Evolutionary conservation across 2,329 filamentous ascomycete genomes (phyloP), one percentile per base, ranked within the genome.

Genomic region (Exophiala sideris): DNA sequence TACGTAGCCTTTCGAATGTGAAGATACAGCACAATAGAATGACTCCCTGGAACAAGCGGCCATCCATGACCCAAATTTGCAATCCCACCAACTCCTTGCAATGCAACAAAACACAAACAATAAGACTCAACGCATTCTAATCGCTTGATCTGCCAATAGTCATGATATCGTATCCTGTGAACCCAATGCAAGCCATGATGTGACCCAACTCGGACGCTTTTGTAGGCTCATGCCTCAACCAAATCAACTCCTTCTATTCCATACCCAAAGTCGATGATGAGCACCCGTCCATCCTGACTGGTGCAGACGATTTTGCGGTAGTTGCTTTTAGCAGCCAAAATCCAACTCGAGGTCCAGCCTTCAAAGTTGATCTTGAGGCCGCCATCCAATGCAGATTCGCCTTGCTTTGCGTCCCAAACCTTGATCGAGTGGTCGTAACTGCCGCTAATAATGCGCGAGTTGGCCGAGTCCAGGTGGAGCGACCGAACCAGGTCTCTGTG

Each of bases 261-360:
- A 65, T 80, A 81, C 12, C 83, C 94, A 74, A 97, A 99, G 73
- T 99, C 94, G 79, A 97, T 86, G 56, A 99, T 87, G 54, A 97
- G 75, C 48, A 95, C 91, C 68, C 95, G 87, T 33, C 91, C 88
- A 66, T 96, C 91, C 71, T 99, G 94, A 46, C 91, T 94, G 0
- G 92, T 95, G 64, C 90, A 94, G 58, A 99, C 89, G 59, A 99
- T 94, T 58, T 94, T 84, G 55, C 92, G 81, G 71, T 97, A 97
- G 68, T 99, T 92, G 59, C 89, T 91, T 79, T 96, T 96, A 48
- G 94, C 94, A 60, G 89, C 91, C 55, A 99, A 76, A 66, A 99
- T 95, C 94, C 94, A 99, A 72, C 90, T 95, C 9, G 87, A 87
- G 54, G 96, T 95, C 91, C 91, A 97, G 62, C 88, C 85, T n/a